Evolutionary conservation across 495 filamentous ascomycete genomes (phyloP).

Genomic region (Xylaria acuta): DNA sequence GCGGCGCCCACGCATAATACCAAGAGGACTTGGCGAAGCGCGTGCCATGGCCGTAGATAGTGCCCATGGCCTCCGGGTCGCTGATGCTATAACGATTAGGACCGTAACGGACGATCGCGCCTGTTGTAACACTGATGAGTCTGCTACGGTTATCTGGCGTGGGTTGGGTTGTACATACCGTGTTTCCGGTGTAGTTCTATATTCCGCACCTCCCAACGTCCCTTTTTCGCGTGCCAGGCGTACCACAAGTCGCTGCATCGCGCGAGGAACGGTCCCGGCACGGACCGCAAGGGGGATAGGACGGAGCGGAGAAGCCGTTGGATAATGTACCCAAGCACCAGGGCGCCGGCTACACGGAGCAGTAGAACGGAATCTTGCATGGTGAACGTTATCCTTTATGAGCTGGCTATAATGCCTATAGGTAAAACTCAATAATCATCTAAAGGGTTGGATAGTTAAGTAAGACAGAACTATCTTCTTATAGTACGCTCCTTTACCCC

Average conservation of each 20-base stretch:
- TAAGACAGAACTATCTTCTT: background rate
- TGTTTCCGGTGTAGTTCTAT: slow-evolving; percentile 42
- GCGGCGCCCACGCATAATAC: slow-evolving; percentile 38
- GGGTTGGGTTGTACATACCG: slow-evolving; percentile 26
- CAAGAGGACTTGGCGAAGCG: slow-evolving; percentile 38
- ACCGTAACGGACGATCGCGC: slow-evolving; percentile 42
- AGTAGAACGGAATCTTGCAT: background rate
- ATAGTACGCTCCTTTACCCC: background rate
- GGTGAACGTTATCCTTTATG: background rate
- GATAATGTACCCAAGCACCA: slow-evolving; percentile 2
- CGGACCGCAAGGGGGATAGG: slow-evolving; percentile 10
- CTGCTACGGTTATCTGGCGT: background rate
- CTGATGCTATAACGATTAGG: slow-evolving; percentile 46
- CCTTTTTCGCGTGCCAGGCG: slow-evolving; percentile 23
- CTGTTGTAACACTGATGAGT: slow-evolving; percentile 6
- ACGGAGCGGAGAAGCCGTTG: slow-evolving; percentile 5
- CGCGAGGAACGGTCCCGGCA: slow-evolving; percentile 36
- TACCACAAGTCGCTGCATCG: slow-evolving; percentile 32
- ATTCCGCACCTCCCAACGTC: slow-evolving; percentile 29
- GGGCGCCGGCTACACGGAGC: background rate
- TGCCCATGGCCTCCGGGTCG: slow-evolving; percentile 29
- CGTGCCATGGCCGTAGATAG: slow-evolving; percentile 30
- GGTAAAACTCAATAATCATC: too few species aligned
- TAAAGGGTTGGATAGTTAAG: background rate
- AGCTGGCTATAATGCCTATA: background rate